Evolutionary conservation across 176 grass and related monocot species (phyloP).

Genomic region (Cymbopogon citratus): DNA sequence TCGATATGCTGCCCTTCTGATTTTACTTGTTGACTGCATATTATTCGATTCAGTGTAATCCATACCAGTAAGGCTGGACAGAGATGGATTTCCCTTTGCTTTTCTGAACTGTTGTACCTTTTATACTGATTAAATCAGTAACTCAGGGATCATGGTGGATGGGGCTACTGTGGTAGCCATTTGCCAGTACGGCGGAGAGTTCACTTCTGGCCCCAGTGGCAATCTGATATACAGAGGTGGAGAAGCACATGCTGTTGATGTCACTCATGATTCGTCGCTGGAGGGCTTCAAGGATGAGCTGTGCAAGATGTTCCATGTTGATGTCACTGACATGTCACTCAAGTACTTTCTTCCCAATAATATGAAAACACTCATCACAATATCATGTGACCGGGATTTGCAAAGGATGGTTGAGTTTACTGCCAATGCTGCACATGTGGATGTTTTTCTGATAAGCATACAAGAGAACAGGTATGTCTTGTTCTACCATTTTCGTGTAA

Average conservation of each 20-base stretch:
- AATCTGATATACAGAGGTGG: conserved; percentile 82
- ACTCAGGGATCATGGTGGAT: conserved; percentile 5
- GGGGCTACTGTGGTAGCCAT: conserved; percentile 53
- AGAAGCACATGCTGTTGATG: conserved; percentile 81
- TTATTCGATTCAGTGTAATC: neutral
- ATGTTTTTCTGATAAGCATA: conserved; percentile 85
- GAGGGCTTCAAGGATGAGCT: conserved; percentile 79
- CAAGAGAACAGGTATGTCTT: conserved; percentile 52
- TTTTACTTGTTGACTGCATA: neutral
- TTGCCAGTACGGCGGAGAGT: conserved; percentile 90
- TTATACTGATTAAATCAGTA: neutral
- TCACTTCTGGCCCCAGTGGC: conserved; percentile 58
- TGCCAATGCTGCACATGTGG: conserved; percentile 45
- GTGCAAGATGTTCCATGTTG: conserved; percentile 68
- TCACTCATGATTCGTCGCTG: conserved; percentile 49
- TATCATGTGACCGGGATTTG: conserved; percentile 85
- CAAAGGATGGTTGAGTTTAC: conserved; percentile 92
- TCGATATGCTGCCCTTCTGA: neutral
- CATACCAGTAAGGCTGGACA: neutral
- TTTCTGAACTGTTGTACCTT: neutral
- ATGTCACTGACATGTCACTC: conserved; percentile 58
- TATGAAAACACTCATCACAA: conserved; percentile 67
- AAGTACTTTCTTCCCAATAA: conserved; percentile 99
- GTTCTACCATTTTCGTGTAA: neutral
- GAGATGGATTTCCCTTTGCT: neutral